A percentile compares a stretch with the other conserved stretches of the same genome.
These are phyloP conservation scores for Hyaloscypha bicolor DNA, from an alignment of 495 filamentous ascomycete species.

Conservation along the genomic window DNA sequence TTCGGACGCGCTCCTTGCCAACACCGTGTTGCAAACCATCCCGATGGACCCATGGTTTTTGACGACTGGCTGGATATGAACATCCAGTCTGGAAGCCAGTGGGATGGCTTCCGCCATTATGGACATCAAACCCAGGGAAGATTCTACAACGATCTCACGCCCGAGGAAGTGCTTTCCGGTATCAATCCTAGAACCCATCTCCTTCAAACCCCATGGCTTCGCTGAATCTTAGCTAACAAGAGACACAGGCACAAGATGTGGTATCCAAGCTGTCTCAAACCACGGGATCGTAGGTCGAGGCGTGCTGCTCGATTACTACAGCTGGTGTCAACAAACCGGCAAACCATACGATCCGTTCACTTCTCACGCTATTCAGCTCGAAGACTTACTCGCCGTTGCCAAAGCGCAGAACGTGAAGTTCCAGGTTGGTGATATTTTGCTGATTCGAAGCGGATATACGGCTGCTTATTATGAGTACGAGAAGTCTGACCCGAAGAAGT, in stretches of 20 bases:
- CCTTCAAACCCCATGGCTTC: too few species aligned
- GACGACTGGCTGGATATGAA: constrained; percentile 33
- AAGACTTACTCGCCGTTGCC: neutral
- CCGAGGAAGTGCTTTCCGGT: too few species aligned
- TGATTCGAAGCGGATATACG: neutral
- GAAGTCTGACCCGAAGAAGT: neutral
- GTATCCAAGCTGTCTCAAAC: neutral
- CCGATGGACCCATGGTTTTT: neutral
- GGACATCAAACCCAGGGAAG: constrained; percentile 33
- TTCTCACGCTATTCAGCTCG: neutral
- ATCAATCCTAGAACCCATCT: too few species aligned
- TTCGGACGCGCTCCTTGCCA: neutral
- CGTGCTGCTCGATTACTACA: neutral
- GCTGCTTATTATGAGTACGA: neutral
- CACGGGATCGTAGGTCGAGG: neutral
- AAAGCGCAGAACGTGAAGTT: neutral
- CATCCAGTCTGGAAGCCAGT: constrained; percentile 54
- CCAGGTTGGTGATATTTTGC: neutral
- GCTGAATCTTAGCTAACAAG: too few species aligned
- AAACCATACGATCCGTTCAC: neutral
- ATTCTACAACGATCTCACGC: constrained; percentile 4
- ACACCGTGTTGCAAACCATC: neutral
- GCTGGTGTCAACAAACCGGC: neutral
- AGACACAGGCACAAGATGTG: too few species aligned
- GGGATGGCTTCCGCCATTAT: constrained; percentile 55